phyloP scores from a whole-genome alignment of 164 flowering plant genomes.

The Santalum album region DNA sequence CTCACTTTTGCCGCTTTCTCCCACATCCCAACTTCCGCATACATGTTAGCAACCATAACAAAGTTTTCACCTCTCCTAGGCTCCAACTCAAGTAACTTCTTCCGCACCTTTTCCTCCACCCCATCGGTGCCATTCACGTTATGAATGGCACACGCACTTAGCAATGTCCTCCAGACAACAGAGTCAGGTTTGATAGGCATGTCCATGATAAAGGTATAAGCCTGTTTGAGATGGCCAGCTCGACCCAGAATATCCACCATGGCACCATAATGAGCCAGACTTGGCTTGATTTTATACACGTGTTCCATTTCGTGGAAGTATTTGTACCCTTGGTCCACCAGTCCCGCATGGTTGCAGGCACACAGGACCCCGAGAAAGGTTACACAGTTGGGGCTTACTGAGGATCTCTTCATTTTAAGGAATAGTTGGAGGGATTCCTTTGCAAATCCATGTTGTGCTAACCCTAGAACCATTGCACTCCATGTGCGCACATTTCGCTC shows the following conservation, averaged over 20 bases:
- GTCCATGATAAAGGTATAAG: conserved; percentile 35
- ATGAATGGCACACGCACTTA: conserved; percentile 48
- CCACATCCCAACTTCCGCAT: conserved; percentile 60
- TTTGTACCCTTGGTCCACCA: conserved; percentile 43
- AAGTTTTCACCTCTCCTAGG: conserved; percentile 57
- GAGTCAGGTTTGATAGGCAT: conserved; percentile 55
- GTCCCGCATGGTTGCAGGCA: conserved; percentile 70
- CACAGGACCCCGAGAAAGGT: conserved; percentile 62
- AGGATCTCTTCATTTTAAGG: conserved; percentile 23
- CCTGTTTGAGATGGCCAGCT: conserved; percentile 52
- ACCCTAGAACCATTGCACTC: conserved; percentile 70
- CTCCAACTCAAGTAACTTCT: conserved; percentile 47
- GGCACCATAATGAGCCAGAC: conserved; percentile 53
- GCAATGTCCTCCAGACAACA: conserved; percentile 51
- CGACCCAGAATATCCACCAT: conserved; percentile 66
- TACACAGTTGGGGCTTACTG: conserved; percentile 53
- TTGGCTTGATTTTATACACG: conserved; percentile 42
- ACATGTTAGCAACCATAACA: conserved; percentile 62
- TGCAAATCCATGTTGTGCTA: conserved; percentile 65
- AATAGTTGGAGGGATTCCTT: conserved; percentile 41
- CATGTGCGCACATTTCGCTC: conserved; percentile 64
- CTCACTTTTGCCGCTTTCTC: conserved; percentile 46
- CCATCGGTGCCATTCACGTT: conserved; percentile 18
- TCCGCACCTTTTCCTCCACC: conserved; percentile 29
- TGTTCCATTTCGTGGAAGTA: conserved; percentile 52